phyloP scores from a whole-genome alignment of 495 filamentous ascomycete genomes.

The Astrothelium macrocarpum region DNA sequence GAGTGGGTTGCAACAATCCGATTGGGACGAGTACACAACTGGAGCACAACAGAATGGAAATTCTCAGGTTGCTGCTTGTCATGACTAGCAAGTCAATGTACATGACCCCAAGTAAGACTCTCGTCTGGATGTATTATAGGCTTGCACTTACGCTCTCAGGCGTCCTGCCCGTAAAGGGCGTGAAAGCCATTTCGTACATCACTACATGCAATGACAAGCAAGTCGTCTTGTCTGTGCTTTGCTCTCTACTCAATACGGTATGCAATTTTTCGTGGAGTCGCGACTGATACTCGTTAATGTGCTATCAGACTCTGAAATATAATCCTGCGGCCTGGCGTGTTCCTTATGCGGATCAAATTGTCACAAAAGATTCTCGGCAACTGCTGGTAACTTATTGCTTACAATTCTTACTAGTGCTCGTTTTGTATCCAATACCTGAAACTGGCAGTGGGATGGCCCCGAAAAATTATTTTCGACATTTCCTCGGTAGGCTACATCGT shows the following conservation, averaged over 20 bases:
- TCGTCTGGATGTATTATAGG: too few relatives aligned
- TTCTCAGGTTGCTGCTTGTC: conserved; percentile 76
- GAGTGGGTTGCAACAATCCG: conserved; percentile 86
- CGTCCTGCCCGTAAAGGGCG: conserved; percentile 73
- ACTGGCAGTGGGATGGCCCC: conserved; percentile 48
- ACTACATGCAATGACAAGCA: conserved; percentile 83
- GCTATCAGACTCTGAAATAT: conserved; percentile 58
- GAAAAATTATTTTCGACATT: conserved; percentile 91
- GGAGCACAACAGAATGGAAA: conserved; percentile 85
- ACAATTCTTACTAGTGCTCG: conserved; percentile 76
- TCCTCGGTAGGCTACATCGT: conserved; percentile 80
- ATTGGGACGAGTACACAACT: conserved; percentile 81
- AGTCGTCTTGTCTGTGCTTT: conserved; percentile 76
- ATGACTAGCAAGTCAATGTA: conserved; percentile 89
- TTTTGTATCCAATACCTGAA: conserved; percentile 88
- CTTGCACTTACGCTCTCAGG: conserved; percentile 32
- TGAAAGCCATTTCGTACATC: conserved; percentile 82
- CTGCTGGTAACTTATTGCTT: conserved; percentile 84
- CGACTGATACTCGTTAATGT: neutral
- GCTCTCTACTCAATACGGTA: conserved; percentile 94
- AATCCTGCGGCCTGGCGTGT: conserved; percentile 92
- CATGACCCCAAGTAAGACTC: conserved; percentile 58
- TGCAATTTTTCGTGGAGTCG: conserved; percentile 23
- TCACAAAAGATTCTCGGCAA: conserved; percentile 89
- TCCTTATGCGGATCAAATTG: conserved; percentile 76